Evolutionary conservation across 192 early-diverging fungal species (phyloP).

Genomic region (Phycomyces blakesleeanus): DNA sequence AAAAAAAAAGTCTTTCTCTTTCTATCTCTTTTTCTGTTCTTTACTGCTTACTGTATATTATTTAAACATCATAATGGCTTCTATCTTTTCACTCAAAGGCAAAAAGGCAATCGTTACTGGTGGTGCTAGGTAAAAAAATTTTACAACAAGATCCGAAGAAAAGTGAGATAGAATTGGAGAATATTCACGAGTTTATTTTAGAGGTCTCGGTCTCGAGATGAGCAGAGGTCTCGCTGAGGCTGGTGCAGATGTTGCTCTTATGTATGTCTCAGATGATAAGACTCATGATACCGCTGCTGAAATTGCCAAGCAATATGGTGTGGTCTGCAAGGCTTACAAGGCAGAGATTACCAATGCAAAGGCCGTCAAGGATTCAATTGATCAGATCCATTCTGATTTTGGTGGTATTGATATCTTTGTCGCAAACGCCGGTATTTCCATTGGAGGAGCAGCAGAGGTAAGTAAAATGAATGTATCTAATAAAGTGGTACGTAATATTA

Average conservation of each 20-base stretch:
- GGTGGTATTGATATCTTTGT: constrained; percentile 34
- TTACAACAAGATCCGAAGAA: too few species aligned
- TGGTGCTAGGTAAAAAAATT: constrained; percentile 21
- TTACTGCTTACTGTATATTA: too few species aligned
- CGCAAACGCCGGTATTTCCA: constrained; percentile 33
- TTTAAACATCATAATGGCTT: too few species aligned
- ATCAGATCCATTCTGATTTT: constrained; percentile 30
- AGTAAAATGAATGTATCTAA: not conserved
- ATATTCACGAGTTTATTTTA: not conserved
- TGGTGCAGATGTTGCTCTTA: constrained; percentile 34
- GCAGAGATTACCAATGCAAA: constrained; percentile 25
- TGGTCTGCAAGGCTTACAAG: constrained; percentile 30
- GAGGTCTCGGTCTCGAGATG: constrained; percentile 34
- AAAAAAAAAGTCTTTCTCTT: too few species aligned
- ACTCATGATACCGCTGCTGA: constrained; percentile 25
- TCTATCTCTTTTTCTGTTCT: not conserved
- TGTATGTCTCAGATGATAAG: constrained; percentile 30
- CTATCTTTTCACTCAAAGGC: constrained; percentile 12
- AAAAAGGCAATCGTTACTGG: constrained; percentile 32
- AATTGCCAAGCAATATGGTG: constrained; percentile 19
- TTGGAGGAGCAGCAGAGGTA: constrained; percentile 27
- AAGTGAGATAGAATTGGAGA: not conserved
- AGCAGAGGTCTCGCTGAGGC: constrained; percentile 31
- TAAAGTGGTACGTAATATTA: not conserved
- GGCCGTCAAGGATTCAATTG: constrained; percentile 18